Base-by-base conservation (phyloP, 306 rosid species). In the Trifolium repens region DNA sequence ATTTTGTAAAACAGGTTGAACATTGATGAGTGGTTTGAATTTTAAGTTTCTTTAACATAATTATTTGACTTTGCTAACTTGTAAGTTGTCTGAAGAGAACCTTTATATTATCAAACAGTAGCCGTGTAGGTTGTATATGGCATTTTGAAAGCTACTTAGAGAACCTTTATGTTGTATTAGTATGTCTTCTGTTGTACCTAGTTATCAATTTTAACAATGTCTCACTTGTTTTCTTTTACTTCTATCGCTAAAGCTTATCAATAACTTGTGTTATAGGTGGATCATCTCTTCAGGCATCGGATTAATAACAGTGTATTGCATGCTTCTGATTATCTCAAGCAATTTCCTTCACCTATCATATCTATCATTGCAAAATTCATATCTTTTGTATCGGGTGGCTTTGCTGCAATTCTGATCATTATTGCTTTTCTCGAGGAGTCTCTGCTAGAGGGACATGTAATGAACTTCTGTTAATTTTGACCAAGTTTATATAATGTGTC, bases 361-460 rank as follows among this genome's bases (percentile, higher is more conserved):
- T 88, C 93, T 44, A 89, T 88, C 44, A 78, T 94, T 78, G 93
- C 93, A 22, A 94, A 90, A 88, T 89, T 94, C 90, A 83, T 94
- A 84, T 89, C 96, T 60, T 92, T 90, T 73, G 93, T 94, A 66
- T 89, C 89, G 39, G 97, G 99, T 46, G 99, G 97, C 76, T 92
- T 94, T 78, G 96, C 96, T 86, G 99, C 97, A 53, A 80, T 92
- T 46, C 86, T 94, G 78, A 89, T 94, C 82, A 92, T 94, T 80
- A 82, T 94, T 40, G 96, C 96, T 67, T 90, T 94, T 79, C 89
- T 90, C 17, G 97, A 92, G 74, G 99, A 94, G 77, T 92, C 97
- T 59, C 87, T 94, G 78, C 93, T 94, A 11, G 99, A 94, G 85
- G 99, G 98, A 65, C 96, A 94, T 83, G 97, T 94, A 92, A 84